Evolutionary conservation across 345 rosid species (phyloP).

Genomic region (Isatis tinctoria): DNA sequence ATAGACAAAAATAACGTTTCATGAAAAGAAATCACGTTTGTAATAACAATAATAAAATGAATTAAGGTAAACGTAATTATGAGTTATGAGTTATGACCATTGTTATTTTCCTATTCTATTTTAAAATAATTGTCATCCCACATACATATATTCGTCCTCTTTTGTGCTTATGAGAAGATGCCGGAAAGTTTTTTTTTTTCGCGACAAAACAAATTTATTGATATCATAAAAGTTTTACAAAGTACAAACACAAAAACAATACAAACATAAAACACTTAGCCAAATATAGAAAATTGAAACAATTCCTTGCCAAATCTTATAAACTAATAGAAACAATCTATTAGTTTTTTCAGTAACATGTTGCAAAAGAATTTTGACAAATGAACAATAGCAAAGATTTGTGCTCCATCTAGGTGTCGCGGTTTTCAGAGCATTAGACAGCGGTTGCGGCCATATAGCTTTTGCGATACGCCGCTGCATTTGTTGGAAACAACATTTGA

Average conservation of each 20-base stretch:
- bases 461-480: constrained; percentile 24
- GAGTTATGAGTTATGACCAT: too few relatives aligned
- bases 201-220: too few relatives aligned
- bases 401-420: neutral
- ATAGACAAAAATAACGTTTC: neutral
- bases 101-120: neutral
- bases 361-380: neutral
- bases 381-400: neutral
- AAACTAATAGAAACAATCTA: too few relatives aligned
- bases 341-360: neutral
- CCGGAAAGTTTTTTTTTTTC: neutral
- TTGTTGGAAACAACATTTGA: constrained; percentile 43
- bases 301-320: too few relatives aligned
- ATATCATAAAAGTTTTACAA: too few relatives aligned
- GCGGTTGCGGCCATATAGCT: constrained; percentile 19
- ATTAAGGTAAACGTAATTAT: too few relatives aligned
- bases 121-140: neutral
- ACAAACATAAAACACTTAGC: too few relatives aligned
- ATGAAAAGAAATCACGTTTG: neutral
- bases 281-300: too few relatives aligned
- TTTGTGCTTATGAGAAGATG: neutral
- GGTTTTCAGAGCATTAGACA: neutral
- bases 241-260: too few relatives aligned
- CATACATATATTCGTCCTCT: neutral
- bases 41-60: too few relatives aligned